Evolutionary conservation across 1,284 basidiomycete genomes (phyloP).

Genomic region (Irpex rosettiformis): DNA sequence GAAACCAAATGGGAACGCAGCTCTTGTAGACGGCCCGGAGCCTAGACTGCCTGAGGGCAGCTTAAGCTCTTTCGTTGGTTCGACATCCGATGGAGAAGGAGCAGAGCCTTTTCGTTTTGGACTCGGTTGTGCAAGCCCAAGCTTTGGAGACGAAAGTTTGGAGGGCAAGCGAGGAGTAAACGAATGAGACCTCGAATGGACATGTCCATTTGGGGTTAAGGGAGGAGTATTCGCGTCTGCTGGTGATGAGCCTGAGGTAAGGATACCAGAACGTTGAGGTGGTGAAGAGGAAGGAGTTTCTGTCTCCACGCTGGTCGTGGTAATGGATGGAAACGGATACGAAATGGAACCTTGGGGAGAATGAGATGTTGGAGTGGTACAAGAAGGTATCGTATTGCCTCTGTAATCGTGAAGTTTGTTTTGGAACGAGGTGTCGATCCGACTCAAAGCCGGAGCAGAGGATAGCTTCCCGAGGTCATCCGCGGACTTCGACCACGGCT

Average conservation of each 20-base stretch:
- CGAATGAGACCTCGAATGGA: slow-evolving; percentile 60
- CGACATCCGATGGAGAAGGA: slow-evolving; percentile 39
- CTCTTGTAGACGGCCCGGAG: slow-evolving; percentile 22
- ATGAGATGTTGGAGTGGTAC: slow-evolving; percentile 26
- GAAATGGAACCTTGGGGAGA: slow-evolving; percentile 26
- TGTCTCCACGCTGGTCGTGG: slow-evolving; percentile 18
- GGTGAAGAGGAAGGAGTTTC: slow-evolving; percentile 30
- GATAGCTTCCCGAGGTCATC: slow-evolving; percentile 66
- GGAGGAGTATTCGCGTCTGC: slow-evolving; percentile 19
- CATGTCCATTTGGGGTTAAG: slow-evolving; percentile 28
- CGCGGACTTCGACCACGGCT: slow-evolving; percentile 73
- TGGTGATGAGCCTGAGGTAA: slow-evolving; percentile 24
- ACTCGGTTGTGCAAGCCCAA: slow-evolving; percentile 38
- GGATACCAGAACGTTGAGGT: slow-evolving; percentile 30
- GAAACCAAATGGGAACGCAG: slow-evolving; percentile 34
- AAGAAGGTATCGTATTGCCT: slow-evolving; percentile 37
- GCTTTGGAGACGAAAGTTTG: slow-evolving; percentile 52
- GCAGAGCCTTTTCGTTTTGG: slow-evolving; percentile 47
- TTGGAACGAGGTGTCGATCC: slow-evolving; percentile 50
- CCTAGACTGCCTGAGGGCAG: slow-evolving; percentile 12
- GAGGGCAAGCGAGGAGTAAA: slow-evolving; percentile 71
- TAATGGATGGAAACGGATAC: slow-evolving; percentile 45
- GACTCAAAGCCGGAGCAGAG: slow-evolving; percentile 34
- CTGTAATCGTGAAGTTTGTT: slow-evolving; percentile 62
- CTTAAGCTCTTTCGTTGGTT: slow-evolving; percentile 20